Evolutionary conservation across 1,284 basidiomycete genomes (phyloP).

Genomic region (Porogramme epimiltina): DNA sequence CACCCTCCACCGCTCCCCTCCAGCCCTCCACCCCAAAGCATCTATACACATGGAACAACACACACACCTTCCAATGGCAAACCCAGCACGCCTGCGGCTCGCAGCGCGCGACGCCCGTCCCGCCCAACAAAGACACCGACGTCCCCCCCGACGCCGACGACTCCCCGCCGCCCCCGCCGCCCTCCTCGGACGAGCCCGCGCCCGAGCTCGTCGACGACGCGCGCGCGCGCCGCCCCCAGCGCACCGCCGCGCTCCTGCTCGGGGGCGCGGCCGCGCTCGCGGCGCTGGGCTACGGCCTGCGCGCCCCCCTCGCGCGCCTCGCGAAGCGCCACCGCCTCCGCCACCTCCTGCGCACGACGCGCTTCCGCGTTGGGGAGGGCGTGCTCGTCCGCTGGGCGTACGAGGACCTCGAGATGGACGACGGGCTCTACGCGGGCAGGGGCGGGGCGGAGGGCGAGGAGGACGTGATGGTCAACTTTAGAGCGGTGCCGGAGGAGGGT

Average conservation of each 20-base stretch:
- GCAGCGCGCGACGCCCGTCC: background rate
- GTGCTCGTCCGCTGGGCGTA: slow-evolving; percentile 38
- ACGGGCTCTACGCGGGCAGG: slow-evolving; percentile 27
- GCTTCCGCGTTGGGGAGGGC: slow-evolving; percentile 35
- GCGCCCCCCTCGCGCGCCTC: slow-evolving; percentile 30
- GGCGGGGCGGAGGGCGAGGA: slow-evolving; percentile 25
- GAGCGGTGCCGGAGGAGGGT: slow-evolving; percentile 15
- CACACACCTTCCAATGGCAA: slow-evolving; percentile 36
- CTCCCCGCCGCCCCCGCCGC: slow-evolving; percentile 14
- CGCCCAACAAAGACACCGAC: background rate
- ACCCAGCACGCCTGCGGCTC: slow-evolving; percentile 36
- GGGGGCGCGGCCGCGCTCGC: slow-evolving; percentile 25
- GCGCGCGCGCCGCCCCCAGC: slow-evolving; percentile 11
- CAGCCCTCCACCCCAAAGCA: slow-evolving; percentile 34
- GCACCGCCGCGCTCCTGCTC: slow-evolving; percentile 24
- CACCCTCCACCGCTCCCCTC: background rate
- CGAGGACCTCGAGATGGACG: slow-evolving; percentile 34
- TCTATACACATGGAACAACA: slow-evolving; percentile 33
- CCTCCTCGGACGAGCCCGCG: slow-evolving; percentile 18
- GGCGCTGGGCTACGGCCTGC: slow-evolving; percentile 26
- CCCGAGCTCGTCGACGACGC: slow-evolving; percentile 24
- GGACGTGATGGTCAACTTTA: slow-evolving; percentile 36
- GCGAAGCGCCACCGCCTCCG: slow-evolving; percentile 26
- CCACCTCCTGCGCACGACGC: slow-evolving; percentile 26
- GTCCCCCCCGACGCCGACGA: slow-evolving; percentile 5